Evolutionary conservation across 2,329 filamentous ascomycete genomes (phyloP).

Genomic region (Trichoderma sp.): DNA sequence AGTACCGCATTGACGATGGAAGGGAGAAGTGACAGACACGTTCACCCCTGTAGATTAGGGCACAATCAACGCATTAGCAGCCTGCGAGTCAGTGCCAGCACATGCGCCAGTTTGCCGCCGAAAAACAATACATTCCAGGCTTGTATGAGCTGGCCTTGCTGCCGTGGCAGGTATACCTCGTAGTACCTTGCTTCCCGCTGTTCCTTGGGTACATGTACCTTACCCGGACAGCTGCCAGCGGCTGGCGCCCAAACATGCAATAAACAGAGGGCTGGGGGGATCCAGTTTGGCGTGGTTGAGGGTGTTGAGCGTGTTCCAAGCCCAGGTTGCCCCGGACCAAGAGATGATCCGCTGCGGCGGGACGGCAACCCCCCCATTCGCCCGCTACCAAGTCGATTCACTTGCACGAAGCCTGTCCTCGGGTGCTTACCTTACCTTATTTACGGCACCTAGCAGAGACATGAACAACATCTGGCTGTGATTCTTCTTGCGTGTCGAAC

Average conservation of each 20-base stretch:
- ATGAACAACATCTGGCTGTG: conserved; percentile 14
- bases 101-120: conserved; percentile 11
- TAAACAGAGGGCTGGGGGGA: conserved; percentile 4
- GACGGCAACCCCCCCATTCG: conserved; percentile 18
- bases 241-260: conserved; percentile 20
- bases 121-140: background rate
- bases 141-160: background rate
- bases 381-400: conserved; percentile 20
- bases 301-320: too few relatives aligned
- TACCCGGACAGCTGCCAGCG: background rate
- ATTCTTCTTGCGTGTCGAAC: background rate
- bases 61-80: background rate
- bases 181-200: background rate
- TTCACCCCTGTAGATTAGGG: conserved; percentile 15
- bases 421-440: conserved; percentile 19
- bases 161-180: background rate
- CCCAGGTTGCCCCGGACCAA: conserved; percentile 24
- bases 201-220: background rate
- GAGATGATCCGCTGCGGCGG: conserved; percentile 30
- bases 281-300: too few relatives aligned
- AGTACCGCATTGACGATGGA: background rate
- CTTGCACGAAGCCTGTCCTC: conserved; percentile 16
- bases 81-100: conserved; percentile 24
- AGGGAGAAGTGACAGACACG: background rate
- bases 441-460: conserved; percentile 16